Base-by-base conservation (phyloP, 225 moss, liverwort and hornwort genomes). In the Ulota crispa region DNA sequence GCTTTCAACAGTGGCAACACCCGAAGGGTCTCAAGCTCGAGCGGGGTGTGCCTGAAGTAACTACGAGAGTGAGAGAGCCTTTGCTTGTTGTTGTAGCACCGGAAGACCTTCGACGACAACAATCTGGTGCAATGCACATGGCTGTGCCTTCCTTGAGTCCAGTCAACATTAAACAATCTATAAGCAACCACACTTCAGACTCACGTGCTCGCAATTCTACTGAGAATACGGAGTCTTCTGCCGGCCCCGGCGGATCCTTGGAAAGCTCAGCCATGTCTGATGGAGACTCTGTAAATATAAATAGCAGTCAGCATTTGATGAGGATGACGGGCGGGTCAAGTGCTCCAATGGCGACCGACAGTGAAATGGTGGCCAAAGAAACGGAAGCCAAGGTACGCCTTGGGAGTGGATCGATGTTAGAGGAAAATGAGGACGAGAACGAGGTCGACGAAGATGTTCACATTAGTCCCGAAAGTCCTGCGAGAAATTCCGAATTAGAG, bases 391-490 rank as follows among this genome's bases (percentile, higher is more conserved):
- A 81, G 71, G 82, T 26, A 54, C 50, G 56, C 13, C 52, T 34
- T 75, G 39, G 42, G 57, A 64, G 32, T 68, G 84, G 79, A 63
- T 67, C 55, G 62, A 87, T 79, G 73, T 59, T 78, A 71, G 89
- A 87, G 83, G 89, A 87, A 76, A 89, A 85, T 16, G 89, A 87
- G 83, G 89, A 81, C 78, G 89, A 89, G 68, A 89, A 89, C 68
- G 89, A 89, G 57, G 79, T 89, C 36, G 82, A 82, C 15, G 86
- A 82, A 79, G 86, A 78, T 84, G 68, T 66, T 75, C 72, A 72
- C 76, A 63, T 23, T 66, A 81, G 60, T 75, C 81, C 81, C 21
- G 89, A 87, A n/a, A 85, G 80, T 68, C 80, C 87, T 73, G 75
- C 71, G 70, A 82, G 85, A 78, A 42, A 43, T 37, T 78, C 83